phyloP scores from a whole-genome alignment of 1,139 yeast species.

The Scheffersomyces insectosa region DNA sequence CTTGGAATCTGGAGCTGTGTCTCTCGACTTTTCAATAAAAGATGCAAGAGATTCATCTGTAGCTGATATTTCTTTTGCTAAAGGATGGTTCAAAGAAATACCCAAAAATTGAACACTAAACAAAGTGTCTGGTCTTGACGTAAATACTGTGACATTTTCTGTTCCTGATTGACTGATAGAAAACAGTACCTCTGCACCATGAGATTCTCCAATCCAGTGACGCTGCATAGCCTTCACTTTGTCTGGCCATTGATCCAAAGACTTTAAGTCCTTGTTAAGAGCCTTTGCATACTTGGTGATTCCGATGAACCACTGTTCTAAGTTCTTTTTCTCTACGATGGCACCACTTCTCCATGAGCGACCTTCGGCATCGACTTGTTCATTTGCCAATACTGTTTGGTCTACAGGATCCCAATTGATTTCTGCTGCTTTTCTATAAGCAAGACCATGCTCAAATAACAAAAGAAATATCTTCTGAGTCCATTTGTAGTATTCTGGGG shows the following conservation, averaged over 20 bases:
- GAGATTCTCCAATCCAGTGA: constrained; percentile 90
- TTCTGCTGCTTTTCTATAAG: constrained; percentile 81
- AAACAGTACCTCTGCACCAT: constrained; percentile 72
- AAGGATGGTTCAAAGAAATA: constrained; percentile 67
- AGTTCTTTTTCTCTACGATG: constrained; percentile 71
- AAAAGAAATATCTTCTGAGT: constrained; percentile 84
- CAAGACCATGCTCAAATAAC: constrained; percentile 72
- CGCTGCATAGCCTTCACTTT: constrained; percentile 88
- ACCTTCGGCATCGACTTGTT: constrained; percentile 91
- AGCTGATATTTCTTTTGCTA: constrained; percentile 41
- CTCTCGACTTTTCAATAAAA: constrained; percentile 44
- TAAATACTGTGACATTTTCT: constrained; percentile 54
- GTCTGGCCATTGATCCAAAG: constrained; percentile 76
- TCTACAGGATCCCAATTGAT: constrained; percentile 99
- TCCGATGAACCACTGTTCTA: constrained; percentile 92
- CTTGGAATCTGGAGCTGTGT: constrained; percentile 52
- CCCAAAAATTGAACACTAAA: constrained; percentile 84
- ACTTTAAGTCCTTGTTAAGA: constrained; percentile 60
- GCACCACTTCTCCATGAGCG: constrained; percentile 98
- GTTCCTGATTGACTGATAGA: constrained; percentile 17
- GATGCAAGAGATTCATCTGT: constrained; percentile 38
- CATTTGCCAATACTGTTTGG: constrained; percentile 91
- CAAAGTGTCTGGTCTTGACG: constrained; percentile 89
- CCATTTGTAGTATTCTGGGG: constrained; percentile 87
- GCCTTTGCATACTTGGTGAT: constrained; percentile 78